phyloP scores from a whole-genome alignment of 2,329 filamentous ascomycete genomes.

The Diaporthe sp. region DNA sequence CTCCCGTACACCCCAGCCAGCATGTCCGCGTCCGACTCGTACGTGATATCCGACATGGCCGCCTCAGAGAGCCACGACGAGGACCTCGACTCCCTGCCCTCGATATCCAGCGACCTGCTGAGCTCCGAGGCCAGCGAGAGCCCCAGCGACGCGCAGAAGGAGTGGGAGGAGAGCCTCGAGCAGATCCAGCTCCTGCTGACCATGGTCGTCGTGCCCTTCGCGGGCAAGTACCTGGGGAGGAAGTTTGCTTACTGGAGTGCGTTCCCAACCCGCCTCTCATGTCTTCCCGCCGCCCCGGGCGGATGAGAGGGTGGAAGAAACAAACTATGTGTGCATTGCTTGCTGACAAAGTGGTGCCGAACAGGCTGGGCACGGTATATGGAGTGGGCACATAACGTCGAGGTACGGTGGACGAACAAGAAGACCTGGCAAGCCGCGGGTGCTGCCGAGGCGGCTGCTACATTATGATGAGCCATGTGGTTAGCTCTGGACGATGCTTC shows the following conservation, averaged over 20 bases:
- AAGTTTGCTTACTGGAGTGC: constrained; percentile 97
- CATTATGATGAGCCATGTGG: constrained; percentile 54
- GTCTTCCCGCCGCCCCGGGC: background rate
- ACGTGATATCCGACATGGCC: constrained; percentile 63
- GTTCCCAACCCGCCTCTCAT: constrained; percentile 48
- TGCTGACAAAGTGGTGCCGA: background rate
- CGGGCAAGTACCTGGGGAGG: constrained; percentile 94
- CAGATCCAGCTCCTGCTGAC: constrained; percentile 93
- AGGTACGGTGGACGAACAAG: constrained; percentile 76
- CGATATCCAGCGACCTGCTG: constrained; percentile 64
- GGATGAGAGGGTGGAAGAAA: background rate
- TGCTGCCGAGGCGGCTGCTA: constrained; percentile 70
- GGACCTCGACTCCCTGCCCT: constrained; percentile 75
- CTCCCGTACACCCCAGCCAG: background rate
- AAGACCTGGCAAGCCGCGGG: constrained; percentile 73
- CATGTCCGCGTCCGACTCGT: constrained; percentile 58
- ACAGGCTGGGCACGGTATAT: constrained; percentile 93
- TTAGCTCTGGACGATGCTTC: background rate
- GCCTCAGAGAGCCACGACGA: constrained; percentile 61
- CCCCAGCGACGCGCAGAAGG: constrained; percentile 80
- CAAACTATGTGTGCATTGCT: constrained; percentile 32
- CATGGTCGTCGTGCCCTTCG: constrained; percentile 94
- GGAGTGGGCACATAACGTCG: constrained; percentile 90
- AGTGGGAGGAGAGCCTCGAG: constrained; percentile 95
- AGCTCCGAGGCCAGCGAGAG: constrained; percentile 70